Evolutionary conservation across 1,284 basidiomycete genomes (phyloP).

Genomic region (Melampsora abietis-canadensis): DNA sequence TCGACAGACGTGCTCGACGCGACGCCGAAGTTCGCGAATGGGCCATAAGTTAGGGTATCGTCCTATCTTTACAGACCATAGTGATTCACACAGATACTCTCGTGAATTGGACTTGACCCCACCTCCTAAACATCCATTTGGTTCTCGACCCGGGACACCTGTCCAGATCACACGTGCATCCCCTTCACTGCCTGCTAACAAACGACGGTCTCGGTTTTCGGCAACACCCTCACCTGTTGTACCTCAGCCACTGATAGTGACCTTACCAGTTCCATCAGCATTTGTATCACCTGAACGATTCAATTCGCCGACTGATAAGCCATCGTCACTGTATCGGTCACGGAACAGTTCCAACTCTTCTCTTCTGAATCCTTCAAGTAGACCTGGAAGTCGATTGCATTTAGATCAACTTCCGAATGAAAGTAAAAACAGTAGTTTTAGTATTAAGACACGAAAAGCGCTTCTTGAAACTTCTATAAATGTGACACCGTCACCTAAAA

Average conservation of each 20-base stretch:
- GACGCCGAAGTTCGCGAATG: not conserved
- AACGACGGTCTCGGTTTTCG: not conserved
- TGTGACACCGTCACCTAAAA: no score
- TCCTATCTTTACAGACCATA: not conserved
- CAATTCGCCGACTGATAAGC: not conserved
- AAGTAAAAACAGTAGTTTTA: no score
- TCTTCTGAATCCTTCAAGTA: no score
- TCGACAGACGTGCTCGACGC: not conserved
- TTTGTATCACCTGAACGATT: constrained; percentile 41
- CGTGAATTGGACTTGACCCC: not conserved
- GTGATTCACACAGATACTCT: no score
- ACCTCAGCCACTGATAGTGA: not conserved
- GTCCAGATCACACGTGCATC: not conserved
- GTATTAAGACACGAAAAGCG: no score
- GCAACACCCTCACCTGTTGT: not conserved
- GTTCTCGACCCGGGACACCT: constrained; percentile 10
- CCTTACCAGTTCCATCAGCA: constrained; percentile 34
- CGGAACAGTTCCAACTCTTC: not conserved
- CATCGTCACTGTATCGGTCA: not conserved
- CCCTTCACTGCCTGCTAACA: not conserved
- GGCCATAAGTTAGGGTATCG: not conserved
- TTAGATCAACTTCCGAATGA: no score
- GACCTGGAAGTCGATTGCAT: no score
- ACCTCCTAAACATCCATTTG: constrained; percentile 31
- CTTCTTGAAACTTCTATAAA: no score